These are phyloP conservation scores for Penicillium sp. DNA, from an alignment of 2,329 filamentous ascomycete species.

Conservation along the genomic window DNA sequence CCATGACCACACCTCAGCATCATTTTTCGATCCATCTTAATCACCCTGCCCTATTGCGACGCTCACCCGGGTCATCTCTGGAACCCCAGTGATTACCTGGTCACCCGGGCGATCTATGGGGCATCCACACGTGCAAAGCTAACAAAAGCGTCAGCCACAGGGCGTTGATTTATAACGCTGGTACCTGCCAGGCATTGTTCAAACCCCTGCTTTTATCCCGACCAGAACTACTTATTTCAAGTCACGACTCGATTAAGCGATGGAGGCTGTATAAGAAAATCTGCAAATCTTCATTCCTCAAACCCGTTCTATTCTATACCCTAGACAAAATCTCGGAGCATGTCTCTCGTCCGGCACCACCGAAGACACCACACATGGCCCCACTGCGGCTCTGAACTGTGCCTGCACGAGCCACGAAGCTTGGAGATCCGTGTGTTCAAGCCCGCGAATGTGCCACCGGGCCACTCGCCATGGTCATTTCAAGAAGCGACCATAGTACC, in stretches of 20 bases:
- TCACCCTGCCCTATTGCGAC: neutral
- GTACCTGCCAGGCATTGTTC: slow-evolving; percentile 2
- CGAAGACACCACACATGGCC: slow-evolving; percentile 39
- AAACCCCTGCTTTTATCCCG: neutral
- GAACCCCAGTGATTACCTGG: slow-evolving; percentile 12
- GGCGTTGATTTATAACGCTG: slow-evolving; percentile 14
- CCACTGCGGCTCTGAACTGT: slow-evolving; percentile 28
- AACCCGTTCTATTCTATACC: neutral
- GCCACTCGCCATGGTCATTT: slow-evolving; percentile 14
- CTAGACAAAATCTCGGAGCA: slow-evolving; percentile 5
- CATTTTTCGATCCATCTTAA: neutral
- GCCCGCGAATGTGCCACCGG: neutral
- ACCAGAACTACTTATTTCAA: neutral
- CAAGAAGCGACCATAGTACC: slow-evolving; percentile 7
- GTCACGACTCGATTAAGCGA: neutral
- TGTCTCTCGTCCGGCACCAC: slow-evolving; percentile 30
- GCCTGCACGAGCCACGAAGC: slow-evolving; percentile 21
- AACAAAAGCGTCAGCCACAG: neutral
- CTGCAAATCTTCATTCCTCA: neutral
- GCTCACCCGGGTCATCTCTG: slow-evolving; percentile 7
- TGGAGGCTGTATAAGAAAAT: slow-evolving; percentile 1
- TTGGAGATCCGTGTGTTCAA: slow-evolving; percentile 20
- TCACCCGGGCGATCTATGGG: slow-evolving; percentile 13
- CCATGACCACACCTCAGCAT: neutral
- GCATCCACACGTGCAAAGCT: slow-evolving; percentile 2